These are phyloP conservation scores for Saprolegnia diclina DNA, from an alignment of 352 stramenopile species.

Conservation along the genomic window DNA sequence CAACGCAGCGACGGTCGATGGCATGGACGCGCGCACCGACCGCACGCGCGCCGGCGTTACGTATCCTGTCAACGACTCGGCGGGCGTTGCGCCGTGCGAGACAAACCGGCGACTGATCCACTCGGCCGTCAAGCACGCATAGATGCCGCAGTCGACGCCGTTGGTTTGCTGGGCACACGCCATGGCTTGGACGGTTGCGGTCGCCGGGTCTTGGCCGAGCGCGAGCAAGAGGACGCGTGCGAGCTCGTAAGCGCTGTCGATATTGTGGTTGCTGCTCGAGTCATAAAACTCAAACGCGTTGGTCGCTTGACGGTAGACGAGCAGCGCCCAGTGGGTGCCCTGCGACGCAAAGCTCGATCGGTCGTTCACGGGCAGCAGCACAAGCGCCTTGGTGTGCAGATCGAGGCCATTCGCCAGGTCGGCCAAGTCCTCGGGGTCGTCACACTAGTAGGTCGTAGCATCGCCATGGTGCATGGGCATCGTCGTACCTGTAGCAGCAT, in stretches of 20 bases:
- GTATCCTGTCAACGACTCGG: conserved; percentile 36
- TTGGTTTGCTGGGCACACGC: conserved; percentile 67
- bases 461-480: neutral
- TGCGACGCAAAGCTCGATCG: conserved; percentile 47
- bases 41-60: conserved; percentile 48
- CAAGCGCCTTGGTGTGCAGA: conserved; percentile 39
- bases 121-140: conserved; percentile 61
- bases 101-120: conserved; percentile 32
- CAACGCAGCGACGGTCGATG: conserved; percentile 28
- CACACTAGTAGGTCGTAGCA: conserved; percentile 43
- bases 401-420: conserved; percentile 49
- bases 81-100: conserved; percentile 27
- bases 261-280: conserved; percentile 61
- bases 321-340: conserved; percentile 72
- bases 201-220: conserved; percentile 28
- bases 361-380: conserved; percentile 65
- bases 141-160: conserved; percentile 77
- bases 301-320: conserved; percentile 37
- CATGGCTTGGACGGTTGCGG: conserved; percentile 30
- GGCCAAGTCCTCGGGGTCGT: conserved; percentile 68
- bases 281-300: conserved; percentile 61
- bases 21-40: conserved; percentile 43
- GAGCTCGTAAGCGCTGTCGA: conserved; percentile 39
- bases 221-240: conserved; percentile 41
- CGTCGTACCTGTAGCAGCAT: conserved; percentile 49